phyloP scores from a whole-genome alignment of 1,139 yeast genomes.

The Candida labiduridarum region DNA sequence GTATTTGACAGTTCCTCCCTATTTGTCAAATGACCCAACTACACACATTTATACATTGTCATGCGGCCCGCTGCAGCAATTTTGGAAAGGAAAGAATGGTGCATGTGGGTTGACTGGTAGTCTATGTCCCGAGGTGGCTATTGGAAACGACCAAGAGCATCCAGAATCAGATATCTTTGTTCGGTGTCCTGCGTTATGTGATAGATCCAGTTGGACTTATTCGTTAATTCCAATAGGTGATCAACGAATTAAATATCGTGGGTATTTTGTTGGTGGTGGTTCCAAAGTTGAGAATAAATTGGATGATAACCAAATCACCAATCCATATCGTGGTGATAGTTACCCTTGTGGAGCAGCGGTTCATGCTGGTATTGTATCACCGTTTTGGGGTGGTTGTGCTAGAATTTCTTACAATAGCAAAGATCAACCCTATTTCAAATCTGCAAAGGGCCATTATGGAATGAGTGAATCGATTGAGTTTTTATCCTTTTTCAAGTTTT shows the following conservation, averaged over 20 bases:
- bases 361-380: constrained; percentile 79
- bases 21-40: constrained; percentile 19
- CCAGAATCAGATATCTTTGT: constrained; percentile 51
- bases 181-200: constrained; percentile 90
- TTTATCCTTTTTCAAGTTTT: constrained; percentile 72
- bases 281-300: constrained; percentile 17
- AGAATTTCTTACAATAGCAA: constrained; percentile 60
- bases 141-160: constrained; percentile 3
- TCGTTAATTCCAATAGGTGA: constrained; percentile 79
- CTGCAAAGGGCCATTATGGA: constrained; percentile 48
- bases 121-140: constrained; percentile 48
- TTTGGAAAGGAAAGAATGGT: constrained; percentile 78
- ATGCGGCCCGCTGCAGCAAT: constrained; percentile 37
- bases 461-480: constrained; percentile 64
- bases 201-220: constrained; percentile 74
- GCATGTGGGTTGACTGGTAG: constrained; percentile 75
- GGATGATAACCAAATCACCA: constrained; percentile 35
- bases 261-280: constrained; percentile 81
- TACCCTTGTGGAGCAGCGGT: constrained; percentile 89
- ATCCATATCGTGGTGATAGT: constrained; percentile 85
- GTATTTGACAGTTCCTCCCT: constrained; percentile 41
- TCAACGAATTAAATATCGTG: constrained; percentile 65
- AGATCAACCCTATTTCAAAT: constrained; percentile 47
- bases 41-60: constrained; percentile 35
- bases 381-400: constrained; percentile 82